Evolutionary conservation across 2,329 filamentous ascomycete genomes (phyloP).

Genomic region (Hymenoscyphus repandus): DNA sequence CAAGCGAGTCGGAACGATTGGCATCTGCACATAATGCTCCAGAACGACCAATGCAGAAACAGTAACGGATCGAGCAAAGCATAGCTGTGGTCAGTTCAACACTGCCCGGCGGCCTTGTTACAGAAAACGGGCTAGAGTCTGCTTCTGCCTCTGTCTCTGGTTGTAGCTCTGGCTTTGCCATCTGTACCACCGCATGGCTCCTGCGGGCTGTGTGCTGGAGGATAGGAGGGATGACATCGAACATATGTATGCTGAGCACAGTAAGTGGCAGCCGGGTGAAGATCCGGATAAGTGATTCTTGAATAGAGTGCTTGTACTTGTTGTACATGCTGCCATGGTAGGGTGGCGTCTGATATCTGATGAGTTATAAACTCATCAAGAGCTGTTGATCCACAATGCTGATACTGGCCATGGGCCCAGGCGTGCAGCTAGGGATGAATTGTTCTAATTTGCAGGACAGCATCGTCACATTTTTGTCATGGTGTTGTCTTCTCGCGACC

Average conservation of each 20-base stretch:
- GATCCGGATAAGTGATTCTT: constrained; percentile 5
- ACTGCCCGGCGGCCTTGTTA: neutral
- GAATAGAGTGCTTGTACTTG: neutral
- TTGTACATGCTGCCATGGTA: neutral
- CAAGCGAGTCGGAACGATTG: constrained; percentile 2
- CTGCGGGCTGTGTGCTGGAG: neutral
- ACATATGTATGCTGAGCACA: neutral
- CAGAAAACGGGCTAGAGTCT: neutral
- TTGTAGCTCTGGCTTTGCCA: neutral
- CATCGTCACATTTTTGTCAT: constrained; percentile 11
- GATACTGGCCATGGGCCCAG: neutral
- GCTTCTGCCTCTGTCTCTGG: neutral
- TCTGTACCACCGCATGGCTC: neutral
- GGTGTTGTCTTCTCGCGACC: constrained; percentile 9
- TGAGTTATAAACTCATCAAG: neutral
- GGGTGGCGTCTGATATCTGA: constrained; percentile 11
- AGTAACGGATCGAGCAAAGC: too few species aligned
- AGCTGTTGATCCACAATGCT: neutral
- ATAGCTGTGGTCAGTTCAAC: neutral
- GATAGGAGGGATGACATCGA: neutral
- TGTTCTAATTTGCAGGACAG: neutral
- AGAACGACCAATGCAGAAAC: neutral
- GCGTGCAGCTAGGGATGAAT: neutral
- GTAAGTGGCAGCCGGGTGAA: neutral
- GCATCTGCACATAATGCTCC: neutral